phyloP scores from a whole-genome alignment of 2,329 filamentous ascomycete species.

The Ceratocystis destructans region DNA sequence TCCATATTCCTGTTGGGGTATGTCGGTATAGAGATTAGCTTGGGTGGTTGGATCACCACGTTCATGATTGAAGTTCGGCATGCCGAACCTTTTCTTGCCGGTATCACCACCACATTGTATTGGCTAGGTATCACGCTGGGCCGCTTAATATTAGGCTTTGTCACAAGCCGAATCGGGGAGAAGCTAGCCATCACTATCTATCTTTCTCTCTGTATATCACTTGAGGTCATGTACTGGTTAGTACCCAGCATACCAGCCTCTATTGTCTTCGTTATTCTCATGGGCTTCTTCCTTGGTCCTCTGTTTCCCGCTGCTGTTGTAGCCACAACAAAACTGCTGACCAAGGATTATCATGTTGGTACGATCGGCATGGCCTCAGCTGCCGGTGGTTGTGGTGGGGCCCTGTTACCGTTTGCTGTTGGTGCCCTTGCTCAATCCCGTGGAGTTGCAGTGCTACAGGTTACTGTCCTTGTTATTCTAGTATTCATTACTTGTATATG shows the following conservation, averaged over 20 bases:
- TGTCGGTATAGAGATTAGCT: slow-evolving; percentile 61
- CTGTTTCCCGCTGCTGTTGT: slow-evolving; percentile 65
- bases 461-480: slow-evolving; percentile 39
- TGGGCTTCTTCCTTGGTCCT: slow-evolving; percentile 70
- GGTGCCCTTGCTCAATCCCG: slow-evolving; percentile 50
- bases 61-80: slow-evolving; percentile 73
- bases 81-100: slow-evolving; percentile 55
- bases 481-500: slow-evolving; percentile 34
- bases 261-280: slow-evolving; percentile 53
- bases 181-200: slow-evolving; percentile 51
- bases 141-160: slow-evolving; percentile 57
- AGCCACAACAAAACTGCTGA: slow-evolving; percentile 59
- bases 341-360: slow-evolving; percentile 59
- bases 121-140: slow-evolving; percentile 74
- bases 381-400: slow-evolving; percentile 60
- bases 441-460: slow-evolving; percentile 44
- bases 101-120: slow-evolving; percentile 65
- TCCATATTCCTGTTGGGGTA: slow-evolving; percentile 65
- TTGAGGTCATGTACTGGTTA: slow-evolving; percentile 68
- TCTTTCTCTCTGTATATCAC: slow-evolving; percentile 45
- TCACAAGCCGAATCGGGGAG: slow-evolving; percentile 62
- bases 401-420: slow-evolving; percentile 51
- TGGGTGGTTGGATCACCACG: slow-evolving; percentile 67
- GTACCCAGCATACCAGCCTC: slow-evolving; percentile 64
- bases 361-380: slow-evolving; percentile 70